Evolutionary conservation across 75 land plant species (phyloP).

Genomic region (Sequoiadendron giganteum): DNA sequence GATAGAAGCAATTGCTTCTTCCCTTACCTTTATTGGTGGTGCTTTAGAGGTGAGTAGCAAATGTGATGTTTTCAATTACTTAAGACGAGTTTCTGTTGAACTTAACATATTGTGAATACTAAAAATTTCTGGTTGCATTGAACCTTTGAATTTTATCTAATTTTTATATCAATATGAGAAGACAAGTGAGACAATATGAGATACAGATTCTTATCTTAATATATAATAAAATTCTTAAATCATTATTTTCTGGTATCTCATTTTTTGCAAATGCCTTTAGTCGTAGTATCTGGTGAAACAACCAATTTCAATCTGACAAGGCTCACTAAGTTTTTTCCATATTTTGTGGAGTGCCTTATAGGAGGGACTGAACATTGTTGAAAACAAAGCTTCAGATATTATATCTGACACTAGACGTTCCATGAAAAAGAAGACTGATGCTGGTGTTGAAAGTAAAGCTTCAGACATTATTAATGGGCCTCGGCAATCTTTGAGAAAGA

Average conservation of each 20-base stretch:
- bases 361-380: slow-evolving; percentile 70
- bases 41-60: slow-evolving; percentile 63
- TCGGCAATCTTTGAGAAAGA: slow-evolving; percentile 2
- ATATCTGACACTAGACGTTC: slow-evolving; percentile 50
- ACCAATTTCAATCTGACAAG: background rate
- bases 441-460: slow-evolving; percentile 33
- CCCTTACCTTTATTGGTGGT: slow-evolving; percentile 73
- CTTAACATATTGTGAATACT: background rate
- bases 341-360: slow-evolving; percentile 13
- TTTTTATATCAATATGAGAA: background rate
- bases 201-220: slow-evolving; percentile 3
- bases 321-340: background rate
- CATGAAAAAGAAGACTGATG: slow-evolving; percentile 3
- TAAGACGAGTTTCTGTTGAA: background rate
- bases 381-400: slow-evolving; percentile 75
- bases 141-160: background rate
- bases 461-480: slow-evolving; percentile 1
- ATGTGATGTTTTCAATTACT: background rate
- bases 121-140: background rate
- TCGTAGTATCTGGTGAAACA: background rate
- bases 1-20: slow-evolving; percentile 66
- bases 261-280: background rate
- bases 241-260: background rate
- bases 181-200: background rate
- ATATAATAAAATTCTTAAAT: background rate